Percentiles rank a stretch among this genome's conserved stretches.
phyloP scores from a whole-genome alignment of 352 stramenopile species.

The Peronosclerospora sorghi region DNA sequence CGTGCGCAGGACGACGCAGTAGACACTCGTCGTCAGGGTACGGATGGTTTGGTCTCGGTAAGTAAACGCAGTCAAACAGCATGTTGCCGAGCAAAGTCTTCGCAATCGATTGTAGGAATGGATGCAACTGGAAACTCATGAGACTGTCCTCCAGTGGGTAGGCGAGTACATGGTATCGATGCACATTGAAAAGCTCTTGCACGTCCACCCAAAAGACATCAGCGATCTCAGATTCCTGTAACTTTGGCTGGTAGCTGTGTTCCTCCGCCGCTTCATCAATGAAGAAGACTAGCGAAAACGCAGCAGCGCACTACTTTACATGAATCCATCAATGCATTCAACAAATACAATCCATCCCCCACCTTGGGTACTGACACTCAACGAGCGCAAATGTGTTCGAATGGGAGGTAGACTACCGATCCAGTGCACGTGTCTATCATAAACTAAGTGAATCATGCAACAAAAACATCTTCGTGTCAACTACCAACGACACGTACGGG shows the following conservation, averaged over 20 bases:
- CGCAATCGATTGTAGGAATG: constrained; percentile 19
- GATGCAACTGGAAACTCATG: constrained; percentile 21
- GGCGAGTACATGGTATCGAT: constrained; percentile 39
- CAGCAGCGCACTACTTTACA: background rate
- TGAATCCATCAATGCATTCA: background rate
- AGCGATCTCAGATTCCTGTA: constrained; percentile 59
- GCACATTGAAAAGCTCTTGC: constrained; percentile 54
- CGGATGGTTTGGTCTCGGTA: constrained; percentile 39
- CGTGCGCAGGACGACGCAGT: constrained; percentile 29
- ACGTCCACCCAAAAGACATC: constrained; percentile 80
- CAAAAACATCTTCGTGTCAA: background rate
- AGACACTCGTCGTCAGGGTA: constrained; percentile 29
- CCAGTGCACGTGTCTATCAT: constrained; percentile 53
- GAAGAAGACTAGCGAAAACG: constrained; percentile 47
- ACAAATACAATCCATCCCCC: background rate
- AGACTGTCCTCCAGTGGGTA: constrained; percentile 59
- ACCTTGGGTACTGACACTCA: constrained; percentile 66
- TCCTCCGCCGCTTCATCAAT: constrained; percentile 41
- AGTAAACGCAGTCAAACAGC: constrained; percentile 61
- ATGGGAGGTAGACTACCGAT: constrained; percentile 48
- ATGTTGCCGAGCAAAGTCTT: constrained; percentile 42
- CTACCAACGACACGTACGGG: constrained; percentile 21
- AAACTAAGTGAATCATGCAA: background rate
- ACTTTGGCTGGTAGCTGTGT: constrained; percentile 30
- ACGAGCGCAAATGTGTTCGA: constrained; percentile 46